phyloP scores from a whole-genome alignment of 345 rosid genomes.

The Salix purpurea region DNA sequence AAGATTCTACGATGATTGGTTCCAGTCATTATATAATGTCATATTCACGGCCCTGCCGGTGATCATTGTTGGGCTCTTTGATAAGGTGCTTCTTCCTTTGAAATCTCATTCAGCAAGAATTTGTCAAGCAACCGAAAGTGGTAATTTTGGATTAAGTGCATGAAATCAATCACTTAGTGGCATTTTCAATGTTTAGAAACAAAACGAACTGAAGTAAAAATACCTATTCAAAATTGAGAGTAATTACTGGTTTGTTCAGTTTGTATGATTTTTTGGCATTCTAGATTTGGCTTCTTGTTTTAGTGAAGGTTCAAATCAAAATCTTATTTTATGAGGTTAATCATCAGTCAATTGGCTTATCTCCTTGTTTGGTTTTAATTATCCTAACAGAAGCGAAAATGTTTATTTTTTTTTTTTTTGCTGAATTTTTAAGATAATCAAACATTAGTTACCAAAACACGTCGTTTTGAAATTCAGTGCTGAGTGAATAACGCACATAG shows the following conservation, averaged over 20 bases:
- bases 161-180: neutral
- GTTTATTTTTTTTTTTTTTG: neutral
- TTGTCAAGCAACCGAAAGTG: neutral
- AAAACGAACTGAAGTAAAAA: neutral
- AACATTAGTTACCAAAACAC: neutral
- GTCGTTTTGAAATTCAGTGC: neutral
- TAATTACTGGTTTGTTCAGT: neutral
- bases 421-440: neutral
- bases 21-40: constrained; percentile 92
- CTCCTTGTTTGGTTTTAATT: neutral
- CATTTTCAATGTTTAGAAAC: neutral
- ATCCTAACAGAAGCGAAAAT: neutral
- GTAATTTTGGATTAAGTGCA: neutral
- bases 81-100: constrained; percentile 56
- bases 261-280: neutral
- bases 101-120: neutral
- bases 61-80: constrained; percentile 87
- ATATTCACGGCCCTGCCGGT: constrained; percentile 92
- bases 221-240: neutral
- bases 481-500: neutral
- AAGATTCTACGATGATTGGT: constrained; percentile 99
- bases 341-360: neutral
- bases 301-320: neutral
- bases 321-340: neutral
- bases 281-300: neutral